Conservation (phyloP, 257 asterid genomes). For the Osmanthus fragrans region DNA sequence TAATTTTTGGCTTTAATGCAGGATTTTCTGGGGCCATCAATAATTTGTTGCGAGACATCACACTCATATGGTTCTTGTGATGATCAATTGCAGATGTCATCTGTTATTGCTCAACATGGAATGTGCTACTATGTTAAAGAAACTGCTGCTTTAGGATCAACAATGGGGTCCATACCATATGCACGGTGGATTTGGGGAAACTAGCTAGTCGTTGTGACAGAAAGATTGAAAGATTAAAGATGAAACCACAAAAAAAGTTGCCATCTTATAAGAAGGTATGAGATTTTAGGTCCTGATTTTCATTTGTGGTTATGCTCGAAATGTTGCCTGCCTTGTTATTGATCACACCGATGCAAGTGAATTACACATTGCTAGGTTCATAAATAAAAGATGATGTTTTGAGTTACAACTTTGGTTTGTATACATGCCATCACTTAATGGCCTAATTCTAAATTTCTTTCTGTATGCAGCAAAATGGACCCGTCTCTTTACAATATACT, state of each 20-base stretch:
- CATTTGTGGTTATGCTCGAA: conserved; percentile 2
- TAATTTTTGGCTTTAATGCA: conserved; percentile 36
- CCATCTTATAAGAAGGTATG: conserved; percentile 52
- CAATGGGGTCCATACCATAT: conserved; percentile 28
- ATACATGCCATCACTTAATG: conserved; percentile 1
- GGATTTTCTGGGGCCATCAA: conserved; percentile 54
- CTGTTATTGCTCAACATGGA: conserved; percentile 72
- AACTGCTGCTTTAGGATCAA: conserved; percentile 47
- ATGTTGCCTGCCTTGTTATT: neutral
- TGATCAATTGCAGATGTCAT: conserved; percentile 70
- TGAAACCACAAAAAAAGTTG: conserved; percentile 24
- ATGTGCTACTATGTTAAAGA: conserved; percentile 67
- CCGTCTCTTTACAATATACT: conserved; percentile 41
- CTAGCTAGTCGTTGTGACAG: conserved; percentile 44
- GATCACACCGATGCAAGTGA: neutral
- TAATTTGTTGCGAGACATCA: conserved; percentile 35
- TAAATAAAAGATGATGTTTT: neutral
- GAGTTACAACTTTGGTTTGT: neutral
- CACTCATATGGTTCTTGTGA: conserved; percentile 62
- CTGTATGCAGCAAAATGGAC: conserved; percentile 47
- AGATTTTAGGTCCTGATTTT: conserved; percentile 2
- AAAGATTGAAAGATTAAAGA: conserved; percentile 18
- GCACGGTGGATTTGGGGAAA: conserved; percentile 65
- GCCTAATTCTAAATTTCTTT: conserved; percentile 21
- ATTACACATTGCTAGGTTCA: neutral